Percentiles rank a stretch among this genome's conserved stretches.
Evolutionary conservation across 1,284 basidiomycete species (phyloP).

Genomic region (Chondrostereum purpureum): DNA sequence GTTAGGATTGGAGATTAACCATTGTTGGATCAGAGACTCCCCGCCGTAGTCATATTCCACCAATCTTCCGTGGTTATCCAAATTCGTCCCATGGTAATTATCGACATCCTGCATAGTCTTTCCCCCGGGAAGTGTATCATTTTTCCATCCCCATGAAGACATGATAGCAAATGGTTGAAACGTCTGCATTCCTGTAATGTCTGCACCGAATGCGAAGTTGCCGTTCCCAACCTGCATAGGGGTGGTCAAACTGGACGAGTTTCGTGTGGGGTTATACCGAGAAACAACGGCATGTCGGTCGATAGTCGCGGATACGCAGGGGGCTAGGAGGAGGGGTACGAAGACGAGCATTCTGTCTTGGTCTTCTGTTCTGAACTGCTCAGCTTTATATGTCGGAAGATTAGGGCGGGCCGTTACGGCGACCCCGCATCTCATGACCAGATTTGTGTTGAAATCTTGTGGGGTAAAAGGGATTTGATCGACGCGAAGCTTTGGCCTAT

Average conservation of each 20-base stretch:
- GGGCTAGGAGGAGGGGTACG: not conserved
- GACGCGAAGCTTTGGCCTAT: too few relatives aligned
- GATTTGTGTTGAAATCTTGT: not conserved
- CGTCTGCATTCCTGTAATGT: constrained; percentile 35
- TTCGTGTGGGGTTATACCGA: constrained; percentile 46
- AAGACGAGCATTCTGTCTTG: not conserved
- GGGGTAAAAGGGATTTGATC: not conserved
- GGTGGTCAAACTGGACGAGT: constrained; percentile 38
- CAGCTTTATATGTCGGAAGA: not conserved
- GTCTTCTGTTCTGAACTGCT: not conserved
- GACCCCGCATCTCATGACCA: not conserved
- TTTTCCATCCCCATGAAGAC: constrained; percentile 20
- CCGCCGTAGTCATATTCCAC: constrained; percentile 35
- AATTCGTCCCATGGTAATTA: not conserved
- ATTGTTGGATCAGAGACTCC: constrained; percentile 12
- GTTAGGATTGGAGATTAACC: constrained; percentile 25
- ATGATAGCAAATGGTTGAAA: constrained; percentile 18
- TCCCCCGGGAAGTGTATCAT: constrained; percentile 16
- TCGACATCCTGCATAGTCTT: constrained; percentile 24
- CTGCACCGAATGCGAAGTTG: constrained; percentile 55
- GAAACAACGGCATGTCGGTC: constrained; percentile 39
- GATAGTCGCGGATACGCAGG: constrained; percentile 19
- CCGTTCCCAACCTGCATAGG: constrained; percentile 60
- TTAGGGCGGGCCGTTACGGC: not conserved
- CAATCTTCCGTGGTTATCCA: constrained; percentile 14